Conservation (phyloP, 345 rosid species). For the Eucalyptus victrix region DNA sequence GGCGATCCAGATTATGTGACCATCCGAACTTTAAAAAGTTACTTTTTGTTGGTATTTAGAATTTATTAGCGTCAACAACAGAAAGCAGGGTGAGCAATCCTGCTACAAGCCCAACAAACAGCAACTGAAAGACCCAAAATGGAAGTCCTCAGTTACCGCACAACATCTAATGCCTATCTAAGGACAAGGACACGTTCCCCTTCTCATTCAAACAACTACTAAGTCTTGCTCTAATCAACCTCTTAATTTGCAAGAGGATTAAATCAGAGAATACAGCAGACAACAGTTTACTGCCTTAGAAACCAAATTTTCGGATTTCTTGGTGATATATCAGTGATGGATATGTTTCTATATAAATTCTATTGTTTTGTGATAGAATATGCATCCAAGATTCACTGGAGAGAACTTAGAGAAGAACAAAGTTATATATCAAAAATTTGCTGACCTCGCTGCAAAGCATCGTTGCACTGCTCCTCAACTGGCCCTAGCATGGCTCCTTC, state of each 20-base stretch:
- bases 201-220: background rate
- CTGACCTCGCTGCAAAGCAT: slow-evolving; percentile 18
- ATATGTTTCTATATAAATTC: background rate
- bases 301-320: background rate
- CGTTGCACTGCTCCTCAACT: slow-evolving; percentile 28
- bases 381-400: slow-evolving; percentile 26
- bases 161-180: background rate
- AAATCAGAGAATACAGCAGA: background rate
- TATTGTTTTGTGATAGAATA: background rate
- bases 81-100: background rate
- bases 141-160: background rate
- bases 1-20: background rate
- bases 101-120: background rate
- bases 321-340: background rate
- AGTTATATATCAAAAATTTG: slow-evolving; percentile 5
- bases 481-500: slow-evolving; percentile 37
- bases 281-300: background rate
- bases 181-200: background rate
- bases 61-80: background rate
- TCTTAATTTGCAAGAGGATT: background rate
- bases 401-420: slow-evolving; percentile 40
- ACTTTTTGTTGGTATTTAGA: background rate
- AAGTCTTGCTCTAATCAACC: background rate
- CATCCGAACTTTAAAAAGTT: background rate
- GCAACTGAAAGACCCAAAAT: background rate